These are phyloP conservation scores for Trametopsis cervina DNA, from an alignment of 768 basidiomycete species.

Conservation along the genomic window DNA sequence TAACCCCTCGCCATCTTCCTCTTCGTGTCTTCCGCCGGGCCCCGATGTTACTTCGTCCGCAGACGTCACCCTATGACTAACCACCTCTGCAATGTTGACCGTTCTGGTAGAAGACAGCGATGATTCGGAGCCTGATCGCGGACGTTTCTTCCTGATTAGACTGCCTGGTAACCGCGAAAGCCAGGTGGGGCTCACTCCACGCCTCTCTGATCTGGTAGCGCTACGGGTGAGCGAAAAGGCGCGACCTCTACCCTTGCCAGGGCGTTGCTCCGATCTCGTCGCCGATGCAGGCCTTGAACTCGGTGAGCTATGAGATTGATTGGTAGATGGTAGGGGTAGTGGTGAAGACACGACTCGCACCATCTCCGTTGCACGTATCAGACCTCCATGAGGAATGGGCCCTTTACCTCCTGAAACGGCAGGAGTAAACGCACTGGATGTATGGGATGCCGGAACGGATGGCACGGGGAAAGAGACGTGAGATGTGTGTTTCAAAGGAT, in stretches of 20 bases:
- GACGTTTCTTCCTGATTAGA: not conserved
- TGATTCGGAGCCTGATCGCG: not conserved
- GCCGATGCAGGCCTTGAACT: too few relatives aligned
- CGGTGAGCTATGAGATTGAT: too few relatives aligned
- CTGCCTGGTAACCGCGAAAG: not conserved
- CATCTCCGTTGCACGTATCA: not conserved
- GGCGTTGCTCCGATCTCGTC: not conserved
- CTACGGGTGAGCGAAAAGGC: not conserved
- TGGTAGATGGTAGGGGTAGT: not conserved
- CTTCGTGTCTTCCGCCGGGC: not conserved
- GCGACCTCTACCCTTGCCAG: not conserved
- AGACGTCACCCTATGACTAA: not conserved
- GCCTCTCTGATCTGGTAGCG: not conserved
- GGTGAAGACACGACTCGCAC: not conserved
- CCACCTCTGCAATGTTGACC: not conserved
- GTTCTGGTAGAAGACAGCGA: not conserved
- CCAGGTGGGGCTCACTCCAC: not conserved
- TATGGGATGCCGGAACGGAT: not conserved
- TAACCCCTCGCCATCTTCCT: not conserved
- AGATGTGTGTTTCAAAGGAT: not conserved
- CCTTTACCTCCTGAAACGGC: not conserved
- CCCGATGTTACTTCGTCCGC: not conserved
- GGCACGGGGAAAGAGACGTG: not conserved
- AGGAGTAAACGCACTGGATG: not conserved
- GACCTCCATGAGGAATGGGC: not conserved